Evolutionary conservation across 2,329 filamentous ascomycete species (phyloP).

Genomic region (Lachnellula cervina): DNA sequence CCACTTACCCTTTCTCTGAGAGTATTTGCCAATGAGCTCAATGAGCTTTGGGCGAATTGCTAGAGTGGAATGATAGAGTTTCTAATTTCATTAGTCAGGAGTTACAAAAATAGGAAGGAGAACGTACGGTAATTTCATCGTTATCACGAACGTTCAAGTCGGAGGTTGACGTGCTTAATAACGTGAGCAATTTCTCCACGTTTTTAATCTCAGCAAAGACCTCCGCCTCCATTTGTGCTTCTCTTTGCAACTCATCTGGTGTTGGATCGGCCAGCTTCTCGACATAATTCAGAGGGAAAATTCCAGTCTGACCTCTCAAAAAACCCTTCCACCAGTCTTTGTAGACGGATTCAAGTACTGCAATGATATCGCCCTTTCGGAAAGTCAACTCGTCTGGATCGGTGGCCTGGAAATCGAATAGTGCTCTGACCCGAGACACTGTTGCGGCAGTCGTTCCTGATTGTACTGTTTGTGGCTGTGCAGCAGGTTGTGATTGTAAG

Average conservation of each 20-base stretch:
- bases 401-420: conserved; percentile 92
- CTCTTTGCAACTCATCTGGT: conserved; percentile 85
- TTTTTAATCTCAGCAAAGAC: conserved; percentile 74
- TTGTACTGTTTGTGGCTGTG: conserved; percentile 52
- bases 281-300: conserved; percentile 97
- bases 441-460: conserved; percentile 93
- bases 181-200: conserved; percentile 75
- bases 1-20: conserved; percentile 85
- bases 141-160: conserved; percentile 83
- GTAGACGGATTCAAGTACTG: conserved; percentile 94
- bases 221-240: conserved; percentile 89
- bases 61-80: conserved; percentile 85
- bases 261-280: conserved; percentile 96
- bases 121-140: conserved; percentile 82
- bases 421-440: conserved; percentile 85
- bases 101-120: not conserved
- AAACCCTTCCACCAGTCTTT: conserved; percentile 99
- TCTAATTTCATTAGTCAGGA: conserved; percentile 42
- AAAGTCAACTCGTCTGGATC: conserved; percentile 95
- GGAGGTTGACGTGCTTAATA: conserved; percentile 82
- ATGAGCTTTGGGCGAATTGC: conserved; percentile 95
- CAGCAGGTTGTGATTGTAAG: conserved; percentile 34
- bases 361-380: conserved; percentile 94
- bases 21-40: conserved; percentile 97
- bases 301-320: conserved; percentile 88